Evolutionary conservation across 495 filamentous ascomycete genomes (phyloP), one percentile per base, ranked within the genome.

Genomic region (Podospora sp.): DNA sequence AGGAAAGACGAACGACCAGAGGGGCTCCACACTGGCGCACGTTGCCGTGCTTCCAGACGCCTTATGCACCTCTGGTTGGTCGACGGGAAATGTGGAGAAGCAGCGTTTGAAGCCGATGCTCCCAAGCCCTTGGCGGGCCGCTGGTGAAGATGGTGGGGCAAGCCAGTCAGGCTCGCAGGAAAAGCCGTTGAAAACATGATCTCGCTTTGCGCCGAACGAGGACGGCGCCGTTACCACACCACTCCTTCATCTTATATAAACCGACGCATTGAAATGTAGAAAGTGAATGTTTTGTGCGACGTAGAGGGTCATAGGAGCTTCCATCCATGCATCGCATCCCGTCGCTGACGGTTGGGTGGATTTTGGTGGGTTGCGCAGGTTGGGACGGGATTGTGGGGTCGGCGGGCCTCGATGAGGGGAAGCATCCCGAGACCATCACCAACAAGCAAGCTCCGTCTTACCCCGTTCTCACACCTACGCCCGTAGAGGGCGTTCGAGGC

Each of bases 31-130:
- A 40, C 69, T 70, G 73, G 73, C 71, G 73, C 69, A 66, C 63
- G 73, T 64, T 71, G 74, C 74, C 74, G 74, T 71, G 36, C 52
- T 75, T 71, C 74, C 73, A 72, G 63, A 53, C 56, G 40, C 53
- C n/a, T 29, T 5, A 56, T 69, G 71, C 71, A 57, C 14, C 33
- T 68, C 66, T 69, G 62, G 67, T 73, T 76, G 74, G 74, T 11
- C 51, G 53, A 29, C 20, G 22, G 25, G 56, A 52, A 67, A 40
- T 75, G 73, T 75, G 74, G 74, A 69, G 71, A 68, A 64, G 40
- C 27, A 25, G 8, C 40, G 12, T 52, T 53, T 53, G 49, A 36
- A 61, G 56, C 65, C 65, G 59, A 65, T 56, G 22, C 22, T 27
- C 26, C 60, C 35, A 62, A 62, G 33, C 33, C 59, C 40, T 22